Evolutionary conservation across 306 rosid species (phyloP).

Genomic region (Carpinus fangiana): DNA sequence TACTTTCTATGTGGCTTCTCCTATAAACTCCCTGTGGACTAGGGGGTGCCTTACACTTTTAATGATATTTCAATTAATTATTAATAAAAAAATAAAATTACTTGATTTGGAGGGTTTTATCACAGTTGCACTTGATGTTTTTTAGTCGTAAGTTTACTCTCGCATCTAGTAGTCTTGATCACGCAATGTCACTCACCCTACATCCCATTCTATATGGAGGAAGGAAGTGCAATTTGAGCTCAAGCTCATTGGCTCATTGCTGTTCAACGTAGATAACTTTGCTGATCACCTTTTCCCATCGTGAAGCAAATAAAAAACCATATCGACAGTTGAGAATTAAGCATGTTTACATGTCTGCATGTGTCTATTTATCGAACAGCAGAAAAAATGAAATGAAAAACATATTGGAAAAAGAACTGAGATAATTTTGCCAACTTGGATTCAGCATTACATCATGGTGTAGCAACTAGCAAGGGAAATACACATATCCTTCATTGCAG

Average conservation of each 20-base stretch:
- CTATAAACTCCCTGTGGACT: no score
- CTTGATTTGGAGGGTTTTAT: background rate
- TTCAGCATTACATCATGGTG: background rate
- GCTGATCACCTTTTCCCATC: background rate
- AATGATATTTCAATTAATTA: no score
- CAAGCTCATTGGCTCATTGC: background rate
- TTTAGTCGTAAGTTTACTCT: no score
- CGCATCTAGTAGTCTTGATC: background rate
- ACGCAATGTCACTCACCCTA: background rate
- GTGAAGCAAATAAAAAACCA: background rate
- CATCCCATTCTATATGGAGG: background rate
- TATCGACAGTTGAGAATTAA: background rate
- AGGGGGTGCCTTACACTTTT: no score
- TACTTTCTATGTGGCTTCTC: no score
- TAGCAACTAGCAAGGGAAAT: conserved; percentile 23
- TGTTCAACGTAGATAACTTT: background rate
- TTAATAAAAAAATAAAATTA: no score
- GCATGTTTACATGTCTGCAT: background rate
- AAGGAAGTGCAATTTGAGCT: background rate
- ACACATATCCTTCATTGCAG: conserved; percentile 13
- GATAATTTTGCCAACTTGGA: background rate
- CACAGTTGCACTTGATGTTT: background rate
- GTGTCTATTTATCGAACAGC: background rate
- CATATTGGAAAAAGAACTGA: background rate
- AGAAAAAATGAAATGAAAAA: background rate